phyloP scores from a whole-genome alignment of 768 basidiomycete species.

The Galerina marginata region DNA sequence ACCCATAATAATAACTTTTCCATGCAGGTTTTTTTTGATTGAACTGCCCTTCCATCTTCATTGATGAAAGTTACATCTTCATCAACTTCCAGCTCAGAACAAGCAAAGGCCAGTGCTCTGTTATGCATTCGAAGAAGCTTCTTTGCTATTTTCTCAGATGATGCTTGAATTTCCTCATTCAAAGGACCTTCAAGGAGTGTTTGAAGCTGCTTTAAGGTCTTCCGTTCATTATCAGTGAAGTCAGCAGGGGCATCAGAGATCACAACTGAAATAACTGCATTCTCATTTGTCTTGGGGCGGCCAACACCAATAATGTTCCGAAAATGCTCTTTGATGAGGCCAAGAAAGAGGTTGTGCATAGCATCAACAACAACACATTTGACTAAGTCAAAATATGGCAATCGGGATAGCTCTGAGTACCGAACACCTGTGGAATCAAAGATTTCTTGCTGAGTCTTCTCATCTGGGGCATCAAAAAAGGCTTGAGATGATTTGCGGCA shows the following conservation, averaged over 20 bases:
- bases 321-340: constrained; percentile 15
- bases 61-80: neutral
- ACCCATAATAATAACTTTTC: neutral
- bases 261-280: neutral
- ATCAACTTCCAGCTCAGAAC: neutral
- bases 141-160: neutral
- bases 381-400: constrained; percentile 19
- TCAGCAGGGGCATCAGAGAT: neutral
- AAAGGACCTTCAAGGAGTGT: neutral
- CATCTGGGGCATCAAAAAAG: constrained; percentile 6
- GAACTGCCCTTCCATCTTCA: too few relatives aligned
- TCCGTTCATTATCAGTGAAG: neutral
- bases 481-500: neutral
- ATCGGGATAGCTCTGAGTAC: constrained; percentile 11
- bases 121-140: neutral
- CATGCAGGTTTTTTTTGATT: neutral
- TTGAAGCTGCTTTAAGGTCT: neutral
- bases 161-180: neutral
- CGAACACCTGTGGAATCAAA: constrained; percentile 13
- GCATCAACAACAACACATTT: constrained; percentile 17
- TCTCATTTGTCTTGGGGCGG: neutral
- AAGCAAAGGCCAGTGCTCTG: neutral
- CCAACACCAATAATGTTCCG: constrained; percentile 18
- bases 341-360: constrained; percentile 20
- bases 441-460: neutral